Base-by-base conservation (phyloP, 208 protist genomes). In the Crithidia mellificae region DNA sequence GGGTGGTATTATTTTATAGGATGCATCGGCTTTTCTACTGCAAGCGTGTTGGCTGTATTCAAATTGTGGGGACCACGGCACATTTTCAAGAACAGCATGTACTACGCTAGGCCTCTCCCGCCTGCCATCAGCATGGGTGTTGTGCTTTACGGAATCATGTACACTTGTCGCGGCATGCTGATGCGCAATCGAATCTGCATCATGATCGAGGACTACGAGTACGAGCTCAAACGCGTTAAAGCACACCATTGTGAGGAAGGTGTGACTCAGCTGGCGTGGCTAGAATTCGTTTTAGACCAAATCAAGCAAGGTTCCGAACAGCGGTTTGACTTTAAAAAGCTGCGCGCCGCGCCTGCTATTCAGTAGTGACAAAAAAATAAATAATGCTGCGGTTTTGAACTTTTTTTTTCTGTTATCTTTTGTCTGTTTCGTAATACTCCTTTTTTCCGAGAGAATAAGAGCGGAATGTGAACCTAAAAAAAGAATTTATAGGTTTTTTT, bases 121-220 rank as follows among this genome's bases (percentile, higher is more conserved):
- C 85, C 87, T 29, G 88, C 91, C 12, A 88, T 96, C 52, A 88
- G 87, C 56, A 94, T 94, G 87, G 88, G 91, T 34, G 59, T 94
- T 55, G 81, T 86, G 20, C 68, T 96, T 67, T 96, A 93, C 68
- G 88, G 87, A 14, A 76, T 96, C 32, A 29, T 88, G 41, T 96
- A 87, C 67, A 96, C 88, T 4, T 94, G 87, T 68, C 81, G 91
- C 20, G 85, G 85, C 19, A 93, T 94, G 88, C 72, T 94, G 11
- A 96, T 96, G 83, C 72, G 87, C 25, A 93, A 91, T 59, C 77
- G 85, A 6, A 92, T 94, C 69, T 92, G 86, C 47, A 92, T 81
- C 44, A 87, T 91, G 78, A 96, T 96, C 63, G 92, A 96, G 46
- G 92, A 96, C 68, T 96, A 94, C 54, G 92, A 96, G 46, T 96